Conservation (phyloP, 2,329 filamentous ascomycete genomes). For the Aureobasidium musti region DNA sequence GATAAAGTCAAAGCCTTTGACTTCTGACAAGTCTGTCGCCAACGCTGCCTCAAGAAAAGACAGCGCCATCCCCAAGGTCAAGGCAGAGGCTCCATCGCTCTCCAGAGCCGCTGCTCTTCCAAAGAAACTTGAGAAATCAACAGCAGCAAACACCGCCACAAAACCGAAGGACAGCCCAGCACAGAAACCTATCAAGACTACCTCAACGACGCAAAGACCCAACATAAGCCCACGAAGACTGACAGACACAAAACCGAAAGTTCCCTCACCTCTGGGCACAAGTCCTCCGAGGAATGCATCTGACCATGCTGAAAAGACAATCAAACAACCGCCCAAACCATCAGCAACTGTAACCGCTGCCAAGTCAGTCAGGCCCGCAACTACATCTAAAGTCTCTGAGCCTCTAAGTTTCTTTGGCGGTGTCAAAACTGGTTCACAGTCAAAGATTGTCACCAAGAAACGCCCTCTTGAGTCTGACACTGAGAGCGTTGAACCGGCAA, state of each 20-base stretch:
- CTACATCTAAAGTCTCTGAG: neutral
- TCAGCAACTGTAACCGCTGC: constrained; percentile 3
- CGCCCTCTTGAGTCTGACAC: constrained; percentile 25
- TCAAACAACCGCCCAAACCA: constrained; percentile 27
- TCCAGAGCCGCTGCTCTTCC: neutral
- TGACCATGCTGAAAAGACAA: constrained; percentile 50
- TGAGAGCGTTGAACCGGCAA: constrained; percentile 13
- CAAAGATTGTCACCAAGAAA: constrained; percentile 22
- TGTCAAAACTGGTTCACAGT: constrained; percentile 14
- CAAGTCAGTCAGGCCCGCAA: constrained; percentile 11
- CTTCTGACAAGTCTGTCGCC: constrained; percentile 17
- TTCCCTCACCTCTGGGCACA: constrained; percentile 62
- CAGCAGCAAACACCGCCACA: constrained; percentile 5
- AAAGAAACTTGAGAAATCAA: constrained; percentile 23
- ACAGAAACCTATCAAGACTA: constrained; percentile 36
- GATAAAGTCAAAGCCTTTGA: constrained; percentile 32
- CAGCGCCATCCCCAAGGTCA: constrained; percentile 8
- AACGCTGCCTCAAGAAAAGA: constrained; percentile 10
- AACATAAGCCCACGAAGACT: constrained; percentile 14
- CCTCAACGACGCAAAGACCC: constrained; percentile 32
- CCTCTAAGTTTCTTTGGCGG: constrained; percentile 23
- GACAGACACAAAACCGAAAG: constrained; percentile 57
- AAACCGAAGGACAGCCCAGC: constrained; percentile 32
- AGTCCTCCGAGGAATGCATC: constrained; percentile 64
- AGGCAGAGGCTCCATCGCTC: neutral